Base-by-base conservation (phyloP, 306 rosid genomes). In the Sicyos edulis region DNA sequence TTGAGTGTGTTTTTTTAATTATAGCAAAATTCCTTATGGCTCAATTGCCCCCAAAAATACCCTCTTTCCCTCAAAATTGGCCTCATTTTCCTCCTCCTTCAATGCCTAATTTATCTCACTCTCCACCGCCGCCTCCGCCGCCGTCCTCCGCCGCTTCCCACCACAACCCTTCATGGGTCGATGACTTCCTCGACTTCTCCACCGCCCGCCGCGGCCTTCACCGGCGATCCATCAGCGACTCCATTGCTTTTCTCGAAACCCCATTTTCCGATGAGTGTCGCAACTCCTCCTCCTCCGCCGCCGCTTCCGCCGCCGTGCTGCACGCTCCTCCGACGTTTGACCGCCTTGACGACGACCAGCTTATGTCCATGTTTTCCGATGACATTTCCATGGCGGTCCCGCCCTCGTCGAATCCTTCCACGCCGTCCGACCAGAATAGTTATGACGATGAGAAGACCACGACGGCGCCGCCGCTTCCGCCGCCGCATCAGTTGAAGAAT, bases 31-130 rank as follows among this genome's bases (percentile, higher is more conserved):
- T 14, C n/a, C 17, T 2, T 58, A 59, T 93, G 98, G 96, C 98
- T 73, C 97, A 93, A 80, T 90, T 93, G 73, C 98, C 98, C 55
- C 98, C 98, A 12, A 93, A 93, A 84, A 78, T 83, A 79, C 98
- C 98, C 7, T 87, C 78, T 81, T 84, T 88, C 77, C 68, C 95
- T 53, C 96, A 86, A 52, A 88, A 92, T 84, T 88, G 90, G 91
- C 83, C 91, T 26, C 67, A 2, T 66, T 66, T 63, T 63, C 70
- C 70, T n/a, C 37, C 37, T 32, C 70, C 70, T 58, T 13, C 64
- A 34, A 62, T 62, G 91, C 84, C 89, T 22, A 60, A 42, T 44
- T 65, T 19, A 7, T 1, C 70, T 17, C 70, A 21, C 3, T 17
- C 29, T 26, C 29, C 70, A 70, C 85, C 85, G 51, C 77, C 75